Evolutionary conservation across 495 filamentous ascomycete genomes (phyloP).

Genomic region (Penicillium canescens): DNA sequence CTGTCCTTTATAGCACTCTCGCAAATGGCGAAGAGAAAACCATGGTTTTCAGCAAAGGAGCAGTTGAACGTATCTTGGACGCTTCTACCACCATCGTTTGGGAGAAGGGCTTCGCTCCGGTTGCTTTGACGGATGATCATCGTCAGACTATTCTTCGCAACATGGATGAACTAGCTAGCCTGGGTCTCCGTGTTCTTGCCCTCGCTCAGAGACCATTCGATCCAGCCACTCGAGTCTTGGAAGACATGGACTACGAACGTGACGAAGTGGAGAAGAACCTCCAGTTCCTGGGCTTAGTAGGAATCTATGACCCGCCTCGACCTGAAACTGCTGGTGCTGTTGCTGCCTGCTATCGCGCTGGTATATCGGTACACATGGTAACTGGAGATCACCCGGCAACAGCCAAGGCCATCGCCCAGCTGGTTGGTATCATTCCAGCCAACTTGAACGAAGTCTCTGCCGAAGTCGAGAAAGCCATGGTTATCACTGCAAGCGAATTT

Average conservation of each 20-base stretch:
- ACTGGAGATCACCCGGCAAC: slow-evolving; percentile 78
- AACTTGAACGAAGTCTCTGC: slow-evolving; percentile 51
- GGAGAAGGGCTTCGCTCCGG: slow-evolving; percentile 43
- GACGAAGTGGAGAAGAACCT: slow-evolving; percentile 40
- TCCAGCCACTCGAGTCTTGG: slow-evolving; percentile 4
- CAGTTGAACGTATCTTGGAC: slow-evolving; percentile 67
- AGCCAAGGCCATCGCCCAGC: slow-evolving; percentile 71
- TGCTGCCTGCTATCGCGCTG: slow-evolving; percentile 63
- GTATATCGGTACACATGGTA: slow-evolving; percentile 79
- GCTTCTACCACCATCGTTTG: slow-evolving; percentile 51
- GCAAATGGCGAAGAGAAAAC: slow-evolving; percentile 18
- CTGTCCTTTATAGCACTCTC: slow-evolving; percentile 44
- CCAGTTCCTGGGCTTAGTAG: slow-evolving; percentile 66
- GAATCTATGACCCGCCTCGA: slow-evolving; percentile 74
- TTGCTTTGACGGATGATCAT: slow-evolving; percentile 34
- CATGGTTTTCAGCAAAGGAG: slow-evolving; percentile 65
- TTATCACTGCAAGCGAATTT: slow-evolving; percentile 66
- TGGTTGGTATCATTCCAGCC: slow-evolving; percentile 71
- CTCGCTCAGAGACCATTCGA: slow-evolving; percentile 48
- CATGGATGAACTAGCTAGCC: slow-evolving; percentile 53
- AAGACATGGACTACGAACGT: slow-evolving; percentile 10
- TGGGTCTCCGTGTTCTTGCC: slow-evolving; percentile 59
- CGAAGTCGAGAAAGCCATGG: slow-evolving; percentile 52
- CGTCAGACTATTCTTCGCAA: slow-evolving; percentile 49
- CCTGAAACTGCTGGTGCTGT: slow-evolving; percentile 68